Evolutionary conservation across 768 basidiomycete species (phyloP), one percentile per base, ranked within the genome.

Genomic region (Russula sp.): DNA sequence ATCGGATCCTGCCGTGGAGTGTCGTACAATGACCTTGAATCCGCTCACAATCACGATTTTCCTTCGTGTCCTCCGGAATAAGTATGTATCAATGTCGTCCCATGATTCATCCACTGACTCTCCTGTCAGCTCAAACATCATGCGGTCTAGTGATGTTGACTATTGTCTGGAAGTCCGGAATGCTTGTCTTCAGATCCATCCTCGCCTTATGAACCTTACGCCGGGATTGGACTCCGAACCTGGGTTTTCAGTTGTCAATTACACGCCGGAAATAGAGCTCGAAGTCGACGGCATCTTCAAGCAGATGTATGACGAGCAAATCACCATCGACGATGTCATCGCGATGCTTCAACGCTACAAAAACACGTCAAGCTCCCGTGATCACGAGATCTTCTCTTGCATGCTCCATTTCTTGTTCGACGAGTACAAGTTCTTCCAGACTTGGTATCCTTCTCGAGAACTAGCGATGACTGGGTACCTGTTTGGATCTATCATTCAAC

Each of bases 341-440:
- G 77, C 82, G 32, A 86, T 94, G 76, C 85, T 99, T 32, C 89
- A 91, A 75, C 84, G 86, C 59, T 84, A 87, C 78, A 94, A 95
- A 72, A 84, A 82, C 55, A 95, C 94, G 35, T 80, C 83, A 37
- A 91, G 88, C 68, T 76, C 87, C 50, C 85, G 87, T 60, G 94
- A 98, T 69, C 93, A 96, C 73, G 94, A 98, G 76, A 85, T 97
- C 65, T 98, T 98, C 72, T 97, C 94, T n/a, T 98, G 94, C 84
- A 97, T 97, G 87, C 87, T 99, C 55, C 95, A 98, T 78, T 96
- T 97, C 80, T 84, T 99, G 49, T 98, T 99, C 76, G 97, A 98
- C 84, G 97, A 99, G 77, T 97, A 97, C 85, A 95, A 94, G 71
- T 99, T 98, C 80, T 97, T 98, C 84, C 93, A 96, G 72, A 89